Conservation (phyloP, 2,329 filamentous ascomycete species). For the Monosporascus sp. region DNA sequence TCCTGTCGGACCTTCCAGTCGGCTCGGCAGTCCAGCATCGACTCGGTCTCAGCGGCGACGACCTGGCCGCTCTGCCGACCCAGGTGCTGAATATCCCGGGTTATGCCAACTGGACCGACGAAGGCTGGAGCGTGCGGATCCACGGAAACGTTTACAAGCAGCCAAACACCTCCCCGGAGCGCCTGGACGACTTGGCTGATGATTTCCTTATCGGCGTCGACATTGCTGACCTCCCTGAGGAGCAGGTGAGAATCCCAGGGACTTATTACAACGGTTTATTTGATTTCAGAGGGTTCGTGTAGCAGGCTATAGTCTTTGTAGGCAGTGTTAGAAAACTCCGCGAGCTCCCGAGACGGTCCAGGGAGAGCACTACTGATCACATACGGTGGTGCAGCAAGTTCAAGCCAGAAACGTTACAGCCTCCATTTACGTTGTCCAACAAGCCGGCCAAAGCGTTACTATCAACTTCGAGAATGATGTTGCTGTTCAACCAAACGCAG, state of each 20-base stretch:
- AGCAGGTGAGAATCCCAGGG: no score
- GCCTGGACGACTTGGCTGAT: slow-evolving; percentile 64
- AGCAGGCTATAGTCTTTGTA: no score
- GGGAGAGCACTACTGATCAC: no score
- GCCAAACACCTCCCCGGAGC: slow-evolving; percentile 59
- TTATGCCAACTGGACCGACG: slow-evolving; percentile 73
- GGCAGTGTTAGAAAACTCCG: no score
- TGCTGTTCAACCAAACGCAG: slow-evolving; percentile 45
- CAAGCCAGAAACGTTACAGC: slow-evolving; percentile 70
- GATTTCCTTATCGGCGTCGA: slow-evolving; percentile 62
- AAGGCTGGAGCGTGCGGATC: slow-evolving; percentile 70
- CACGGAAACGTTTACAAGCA: slow-evolving; percentile 80
- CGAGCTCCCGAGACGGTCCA: no score
- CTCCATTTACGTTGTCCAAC: slow-evolving; percentile 71
- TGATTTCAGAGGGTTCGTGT: no score
- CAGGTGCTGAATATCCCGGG: slow-evolving; percentile 65
- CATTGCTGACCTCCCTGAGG: slow-evolving; percentile 50
- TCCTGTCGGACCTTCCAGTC: no score
- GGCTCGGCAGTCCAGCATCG: slow-evolving; percentile 55
- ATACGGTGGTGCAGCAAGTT: slow-evolving; percentile 42
- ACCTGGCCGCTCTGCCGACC: slow-evolving; percentile 59
- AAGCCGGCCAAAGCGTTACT: slow-evolving; percentile 57
- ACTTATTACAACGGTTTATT: no score
- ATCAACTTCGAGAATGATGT: slow-evolving; percentile 50
- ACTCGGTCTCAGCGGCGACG: slow-evolving; percentile 52